These are phyloP conservation scores for Penicillium samsonianum DNA, from an alignment of 495 filamentous ascomycete species.

Conservation along the genomic window DNA sequence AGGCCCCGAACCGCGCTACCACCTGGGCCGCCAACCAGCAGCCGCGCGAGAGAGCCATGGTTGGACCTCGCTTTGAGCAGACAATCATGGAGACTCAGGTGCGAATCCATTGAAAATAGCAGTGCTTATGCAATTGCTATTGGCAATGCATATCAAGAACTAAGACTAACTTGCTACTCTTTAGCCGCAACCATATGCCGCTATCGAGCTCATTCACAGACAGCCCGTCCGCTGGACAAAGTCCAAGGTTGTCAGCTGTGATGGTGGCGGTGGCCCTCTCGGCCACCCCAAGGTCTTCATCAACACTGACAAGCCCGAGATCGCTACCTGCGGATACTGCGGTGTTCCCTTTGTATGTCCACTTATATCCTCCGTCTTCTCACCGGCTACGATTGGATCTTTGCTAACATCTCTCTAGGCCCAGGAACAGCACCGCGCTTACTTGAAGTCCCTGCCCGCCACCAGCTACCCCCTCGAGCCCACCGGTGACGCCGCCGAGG, in stretches of 20 bases:
- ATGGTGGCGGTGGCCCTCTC: slow-evolving; percentile 88
- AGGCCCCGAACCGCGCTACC: slow-evolving; percentile 82
- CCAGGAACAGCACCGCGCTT: slow-evolving; percentile 78
- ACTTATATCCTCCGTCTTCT: background rate
- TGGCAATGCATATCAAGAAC: slow-evolving; percentile 7
- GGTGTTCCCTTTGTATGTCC: slow-evolving; percentile 87
- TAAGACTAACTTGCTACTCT: slow-evolving; percentile 17
- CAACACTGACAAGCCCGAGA: slow-evolving; percentile 96
- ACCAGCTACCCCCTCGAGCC: slow-evolving; percentile 75
- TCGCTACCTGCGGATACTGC: slow-evolving; percentile 87
- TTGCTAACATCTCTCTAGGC: slow-evolving; percentile 54
- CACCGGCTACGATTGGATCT: background rate
- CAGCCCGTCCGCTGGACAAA: slow-evolving; percentile 93
- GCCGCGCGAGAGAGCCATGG: slow-evolving; percentile 79
- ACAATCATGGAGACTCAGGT: slow-evolving; percentile 90
- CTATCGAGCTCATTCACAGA: slow-evolving; percentile 94
- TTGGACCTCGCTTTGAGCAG: slow-evolving; percentile 94
- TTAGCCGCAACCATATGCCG: slow-evolving; percentile 83
- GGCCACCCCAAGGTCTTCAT: slow-evolving; percentile 95
- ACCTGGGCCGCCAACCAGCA: slow-evolving; percentile 85
- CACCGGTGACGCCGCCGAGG: slow-evolving; percentile 49
- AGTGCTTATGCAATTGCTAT: slow-evolving; percentile 1
- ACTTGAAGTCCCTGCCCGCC: slow-evolving; percentile 74
- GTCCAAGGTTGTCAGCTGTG: slow-evolving; percentile 76
- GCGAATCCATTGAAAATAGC: slow-evolving; percentile 32